Conservation (phyloP, 192 early-diverging fungal species). For the Rhizoclosmatium globosum region DNA sequence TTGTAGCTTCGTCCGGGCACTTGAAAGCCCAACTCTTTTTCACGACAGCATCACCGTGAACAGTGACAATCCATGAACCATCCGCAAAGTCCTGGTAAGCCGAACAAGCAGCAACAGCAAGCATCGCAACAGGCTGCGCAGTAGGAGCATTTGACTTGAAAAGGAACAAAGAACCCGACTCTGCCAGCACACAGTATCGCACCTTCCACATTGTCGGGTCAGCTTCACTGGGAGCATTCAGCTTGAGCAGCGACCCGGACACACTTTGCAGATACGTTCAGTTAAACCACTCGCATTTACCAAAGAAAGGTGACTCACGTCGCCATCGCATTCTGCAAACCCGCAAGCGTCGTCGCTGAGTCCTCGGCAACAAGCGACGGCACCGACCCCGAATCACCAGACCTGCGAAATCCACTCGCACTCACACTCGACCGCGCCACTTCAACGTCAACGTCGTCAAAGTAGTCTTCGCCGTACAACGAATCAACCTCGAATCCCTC, state of each 20-base stretch:
- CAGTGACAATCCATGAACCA: neutral
- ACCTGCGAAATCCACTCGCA: too few relatives aligned
- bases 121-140: slow-evolving; percentile 1
- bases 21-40: slow-evolving; percentile 22
- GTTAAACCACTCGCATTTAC: too few relatives aligned
- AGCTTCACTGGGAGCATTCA: neutral
- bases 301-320: too few relatives aligned
- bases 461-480: too few relatives aligned
- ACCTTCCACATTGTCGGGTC: neutral
- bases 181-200: slow-evolving; percentile 7
- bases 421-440: too few relatives aligned
- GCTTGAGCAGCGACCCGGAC: neutral
- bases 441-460: too few relatives aligned
- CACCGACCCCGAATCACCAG: too few relatives aligned
- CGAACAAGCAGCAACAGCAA: neutral
- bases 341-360: too few relatives aligned
- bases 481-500: neutral
- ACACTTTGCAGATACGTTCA: neutral
- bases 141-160: slow-evolving; percentile 4
- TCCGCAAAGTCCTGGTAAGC: neutral
- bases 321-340: too few relatives aligned
- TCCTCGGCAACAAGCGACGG: too few relatives aligned
- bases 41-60: neutral
- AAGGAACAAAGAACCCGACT: slow-evolving; percentile 8
- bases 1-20: too few relatives aligned